phyloP scores from a whole-genome alignment of 345 rosid species.

The Populus ilicifolia region DNA sequence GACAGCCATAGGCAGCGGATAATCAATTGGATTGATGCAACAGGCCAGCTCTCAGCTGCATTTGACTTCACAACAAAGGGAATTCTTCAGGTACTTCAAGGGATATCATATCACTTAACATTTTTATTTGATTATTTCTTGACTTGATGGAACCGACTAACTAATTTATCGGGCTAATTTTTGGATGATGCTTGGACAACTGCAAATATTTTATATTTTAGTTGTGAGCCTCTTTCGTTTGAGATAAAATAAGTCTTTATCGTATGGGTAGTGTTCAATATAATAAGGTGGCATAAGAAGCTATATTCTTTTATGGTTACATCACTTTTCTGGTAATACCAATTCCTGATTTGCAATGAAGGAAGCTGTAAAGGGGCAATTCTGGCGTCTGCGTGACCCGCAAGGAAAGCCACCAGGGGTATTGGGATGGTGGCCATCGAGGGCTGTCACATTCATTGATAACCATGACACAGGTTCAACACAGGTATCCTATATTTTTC shows the following conservation, averaged over 20 bases:
- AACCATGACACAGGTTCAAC: slow-evolving; percentile 96
- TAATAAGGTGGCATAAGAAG: background rate
- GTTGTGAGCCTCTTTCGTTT: background rate
- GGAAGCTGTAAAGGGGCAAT: slow-evolving; percentile 90
- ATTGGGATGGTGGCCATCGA: slow-evolving; percentile 96
- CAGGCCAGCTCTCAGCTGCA: slow-evolving; percentile 75
- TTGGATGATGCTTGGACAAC: background rate
- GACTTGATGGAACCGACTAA: no score
- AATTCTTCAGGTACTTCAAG: slow-evolving; percentile 64
- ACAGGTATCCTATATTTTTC: slow-evolving; percentile 39
- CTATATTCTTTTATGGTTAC: background rate
- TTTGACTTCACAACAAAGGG: slow-evolving; percentile 95
- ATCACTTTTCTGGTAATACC: slow-evolving; percentile 3
- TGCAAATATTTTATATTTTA: no score
- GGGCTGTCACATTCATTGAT: slow-evolving; percentile 83
- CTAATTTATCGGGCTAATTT: background rate
- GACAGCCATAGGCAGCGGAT: slow-evolving; percentile 83
- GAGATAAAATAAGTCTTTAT: background rate
- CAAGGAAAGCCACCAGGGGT: slow-evolving; percentile 92
- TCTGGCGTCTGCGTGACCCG: slow-evolving; percentile 74
- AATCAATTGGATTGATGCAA: slow-evolving; percentile 72
- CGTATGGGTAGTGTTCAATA: background rate
- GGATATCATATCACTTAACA: background rate
- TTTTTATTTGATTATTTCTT: background rate
- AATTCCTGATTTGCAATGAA: slow-evolving; percentile 22